phyloP scores from a whole-genome alignment of 2,329 filamentous ascomycete species.

The Apiospora aurea region DNA sequence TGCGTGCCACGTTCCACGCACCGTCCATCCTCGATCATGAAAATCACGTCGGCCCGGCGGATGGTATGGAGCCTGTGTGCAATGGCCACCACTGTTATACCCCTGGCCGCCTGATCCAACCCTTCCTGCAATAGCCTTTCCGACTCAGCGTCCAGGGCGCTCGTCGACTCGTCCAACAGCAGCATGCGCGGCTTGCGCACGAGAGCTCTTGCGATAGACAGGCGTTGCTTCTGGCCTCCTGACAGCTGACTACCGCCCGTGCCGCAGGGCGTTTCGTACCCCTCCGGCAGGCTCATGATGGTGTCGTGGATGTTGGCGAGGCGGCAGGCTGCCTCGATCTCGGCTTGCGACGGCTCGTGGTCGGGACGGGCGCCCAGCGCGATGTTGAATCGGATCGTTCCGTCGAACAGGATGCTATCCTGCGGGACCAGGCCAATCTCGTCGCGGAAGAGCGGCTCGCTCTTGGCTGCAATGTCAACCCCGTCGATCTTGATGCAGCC shows the following conservation, averaged over 20 bases:
- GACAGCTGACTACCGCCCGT: slow-evolving; percentile 78
- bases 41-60: slow-evolving; percentile 63
- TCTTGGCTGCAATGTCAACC: slow-evolving; percentile 51
- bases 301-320: slow-evolving; percentile 75
- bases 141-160: slow-evolving; percentile 75
- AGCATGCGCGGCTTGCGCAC: slow-evolving; percentile 75
- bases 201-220: slow-evolving; percentile 80
- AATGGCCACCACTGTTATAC: slow-evolving; percentile 64
- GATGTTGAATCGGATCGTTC: slow-evolving; percentile 63
- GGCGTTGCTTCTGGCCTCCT: slow-evolving; percentile 79
- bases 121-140: slow-evolving; percentile 72
- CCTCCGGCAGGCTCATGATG: slow-evolving; percentile 66
- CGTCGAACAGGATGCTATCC: slow-evolving; percentile 64
- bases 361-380: slow-evolving; percentile 61
- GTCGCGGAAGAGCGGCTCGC: slow-evolving; percentile 55
- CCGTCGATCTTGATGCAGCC: slow-evolving; percentile 61
- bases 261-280: slow-evolving; percentile 71
- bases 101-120: slow-evolving; percentile 62
- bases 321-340: slow-evolving; percentile 71
- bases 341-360: slow-evolving; percentile 61
- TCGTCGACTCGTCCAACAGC: slow-evolving; percentile 84
- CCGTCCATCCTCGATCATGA: slow-evolving; percentile 61
- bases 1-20: slow-evolving; percentile 61
- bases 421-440: slow-evolving; percentile 64
- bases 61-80: slow-evolving; percentile 66